Percentiles rank a stretch among this genome's conserved stretches.
phyloP scores from a whole-genome alignment of 495 filamentous ascomycete genomes.

The Penicillium odoratum region DNA sequence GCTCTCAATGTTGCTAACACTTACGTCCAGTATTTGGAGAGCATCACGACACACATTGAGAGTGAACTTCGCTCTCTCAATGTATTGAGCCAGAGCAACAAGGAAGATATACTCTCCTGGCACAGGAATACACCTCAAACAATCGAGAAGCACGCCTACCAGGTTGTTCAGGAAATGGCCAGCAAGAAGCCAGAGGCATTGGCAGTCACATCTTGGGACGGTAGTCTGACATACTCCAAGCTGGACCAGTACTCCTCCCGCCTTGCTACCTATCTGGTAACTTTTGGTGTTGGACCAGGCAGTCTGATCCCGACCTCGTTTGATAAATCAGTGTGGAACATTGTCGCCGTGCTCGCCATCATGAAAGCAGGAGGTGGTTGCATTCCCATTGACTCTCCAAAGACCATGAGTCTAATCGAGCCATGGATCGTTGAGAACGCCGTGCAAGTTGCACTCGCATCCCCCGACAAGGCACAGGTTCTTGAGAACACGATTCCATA shows the following conservation, averaged over 20 bases:
- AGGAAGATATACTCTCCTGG: constrained; percentile 43
- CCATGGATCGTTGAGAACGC: constrained; percentile 39
- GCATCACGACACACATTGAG: constrained; percentile 38
- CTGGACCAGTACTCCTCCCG: constrained; percentile 47
- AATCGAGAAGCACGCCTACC: constrained; percentile 43
- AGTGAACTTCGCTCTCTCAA: constrained; percentile 38
- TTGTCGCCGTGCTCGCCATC: constrained; percentile 41
- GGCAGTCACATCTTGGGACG: constrained; percentile 53
- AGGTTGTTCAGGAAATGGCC: constrained; percentile 42
- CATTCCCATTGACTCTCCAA: constrained; percentile 34
- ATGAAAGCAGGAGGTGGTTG: constrained; percentile 48
- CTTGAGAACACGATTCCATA: constrained; percentile 41
- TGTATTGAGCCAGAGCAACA: constrained; percentile 37
- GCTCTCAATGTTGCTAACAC: constrained; percentile 52
- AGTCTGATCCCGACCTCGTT: constrained; percentile 40
- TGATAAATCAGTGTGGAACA: constrained; percentile 41
- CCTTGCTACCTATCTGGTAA: constrained; percentile 44
- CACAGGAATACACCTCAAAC: constrained; percentile 39
- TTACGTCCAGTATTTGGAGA: constrained; percentile 46
- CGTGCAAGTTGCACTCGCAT: constrained; percentile 46
- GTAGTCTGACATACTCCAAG: constrained; percentile 48
- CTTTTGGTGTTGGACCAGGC: constrained; percentile 41
- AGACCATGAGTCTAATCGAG: constrained; percentile 30
- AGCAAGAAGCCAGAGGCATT: constrained; percentile 33
- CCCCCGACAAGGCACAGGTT: constrained; percentile 35